These are phyloP conservation scores for Mucor velutinosus DNA, from an alignment of 371 early-diverging fungal genomes.

Conservation along the genomic window DNA sequence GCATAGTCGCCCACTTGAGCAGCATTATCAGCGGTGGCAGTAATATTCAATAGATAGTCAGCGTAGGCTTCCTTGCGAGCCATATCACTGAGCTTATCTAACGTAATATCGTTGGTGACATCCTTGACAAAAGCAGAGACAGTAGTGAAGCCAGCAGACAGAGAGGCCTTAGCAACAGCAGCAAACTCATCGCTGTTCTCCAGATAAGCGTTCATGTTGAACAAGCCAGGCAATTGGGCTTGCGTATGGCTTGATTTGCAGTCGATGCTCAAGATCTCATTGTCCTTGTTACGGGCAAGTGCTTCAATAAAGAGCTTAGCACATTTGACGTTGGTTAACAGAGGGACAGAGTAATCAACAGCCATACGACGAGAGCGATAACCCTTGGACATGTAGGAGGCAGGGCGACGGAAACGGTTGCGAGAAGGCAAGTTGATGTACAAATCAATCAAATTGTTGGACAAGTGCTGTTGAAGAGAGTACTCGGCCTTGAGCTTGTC, in stretches of 20 bases:
- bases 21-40: constrained; percentile 68
- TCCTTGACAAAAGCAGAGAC: constrained; percentile 62
- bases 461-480: constrained; percentile 89
- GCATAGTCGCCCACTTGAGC: constrained; percentile 31
- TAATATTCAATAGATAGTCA: constrained; percentile 79
- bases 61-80: constrained; percentile 62
- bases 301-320: constrained; percentile 97
- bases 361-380: constrained; percentile 96
- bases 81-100: constrained; percentile 58
- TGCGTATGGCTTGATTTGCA: constrained; percentile 86
- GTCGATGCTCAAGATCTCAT: constrained; percentile 81
- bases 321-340: constrained; percentile 97
- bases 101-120: constrained; percentile 57
- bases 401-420: constrained; percentile 94
- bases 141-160: constrained; percentile 88
- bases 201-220: constrained; percentile 76
- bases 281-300: constrained; percentile 73
- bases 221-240: constrained; percentile 84
- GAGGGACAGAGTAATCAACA: constrained; percentile 93
- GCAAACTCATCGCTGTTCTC: constrained; percentile 60
- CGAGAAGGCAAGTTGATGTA: constrained; percentile 97
- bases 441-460: constrained; percentile 95
- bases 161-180: constrained; percentile 67
- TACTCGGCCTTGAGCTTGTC: constrained; percentile 84
- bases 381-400: constrained; percentile 93